phyloP scores from a whole-genome alignment of 306 rosid genomes.

The Vigna trinervia region DNA sequence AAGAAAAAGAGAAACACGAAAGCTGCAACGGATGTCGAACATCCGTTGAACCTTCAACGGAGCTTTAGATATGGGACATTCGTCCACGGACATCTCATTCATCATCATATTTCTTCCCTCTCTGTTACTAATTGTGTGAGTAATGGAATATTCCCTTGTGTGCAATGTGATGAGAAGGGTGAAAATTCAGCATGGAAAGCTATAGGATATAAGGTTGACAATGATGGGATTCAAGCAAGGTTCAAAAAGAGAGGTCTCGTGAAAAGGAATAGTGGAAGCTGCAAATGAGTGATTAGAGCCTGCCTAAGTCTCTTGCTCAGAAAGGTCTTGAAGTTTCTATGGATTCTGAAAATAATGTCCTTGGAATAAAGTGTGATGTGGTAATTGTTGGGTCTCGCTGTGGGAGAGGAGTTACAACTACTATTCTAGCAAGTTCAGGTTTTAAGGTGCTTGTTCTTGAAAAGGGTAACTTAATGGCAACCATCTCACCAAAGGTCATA shows the following conservation, averaged over 20 bases:
- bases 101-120: background rate
- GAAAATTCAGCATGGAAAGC: slow-evolving; percentile 79
- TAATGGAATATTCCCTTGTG: slow-evolving; percentile 11
- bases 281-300: slow-evolving; percentile 49
- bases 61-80: no score
- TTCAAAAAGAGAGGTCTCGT: slow-evolving; percentile 49
- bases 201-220: slow-evolving; percentile 65
- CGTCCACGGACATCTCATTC: background rate
- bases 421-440: slow-evolving; percentile 74
- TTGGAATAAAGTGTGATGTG: slow-evolving; percentile 70
- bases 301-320: slow-evolving; percentile 53
- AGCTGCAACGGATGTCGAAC: no score
- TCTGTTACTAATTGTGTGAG: slow-evolving; percentile 5
- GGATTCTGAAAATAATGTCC: slow-evolving; percentile 46
- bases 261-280: slow-evolving; percentile 71
- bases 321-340: slow-evolving; percentile 61
- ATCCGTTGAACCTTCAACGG: no score
- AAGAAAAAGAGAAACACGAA: no score
- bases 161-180: slow-evolving; percentile 72
- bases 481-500: no score
- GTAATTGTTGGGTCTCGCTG: slow-evolving; percentile 84
- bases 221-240: slow-evolving; percentile 39
- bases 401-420: slow-evolving; percentile 90
- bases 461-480: slow-evolving; percentile 62
- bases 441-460: slow-evolving; percentile 81